phyloP scores from a whole-genome alignment of 73 alveolate genomes.

The Paraurostyla sp. region DNA sequence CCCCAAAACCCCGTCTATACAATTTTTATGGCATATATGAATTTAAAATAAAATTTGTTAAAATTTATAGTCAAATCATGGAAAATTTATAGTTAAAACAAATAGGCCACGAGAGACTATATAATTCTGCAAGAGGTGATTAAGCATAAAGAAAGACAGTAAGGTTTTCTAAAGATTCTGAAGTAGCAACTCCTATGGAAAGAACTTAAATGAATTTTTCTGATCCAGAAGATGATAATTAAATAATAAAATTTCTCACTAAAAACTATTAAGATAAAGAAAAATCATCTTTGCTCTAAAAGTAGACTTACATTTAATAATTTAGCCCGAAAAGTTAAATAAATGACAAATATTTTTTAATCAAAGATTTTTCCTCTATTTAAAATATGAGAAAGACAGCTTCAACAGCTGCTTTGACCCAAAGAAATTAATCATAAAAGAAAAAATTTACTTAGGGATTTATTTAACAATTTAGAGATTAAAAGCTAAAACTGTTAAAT shows the following conservation, averaged over 20 bases:
- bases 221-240: background rate
- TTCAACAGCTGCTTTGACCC: background rate
- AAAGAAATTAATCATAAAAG: background rate
- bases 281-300: background rate
- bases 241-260: background rate
- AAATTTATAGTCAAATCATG: too few species aligned
- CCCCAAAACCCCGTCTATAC: too few species aligned
- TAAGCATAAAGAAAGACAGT: conserved; percentile 8
- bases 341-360: too few species aligned
- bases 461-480: background rate
- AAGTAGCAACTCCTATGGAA: background rate
- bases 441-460: background rate
- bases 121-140: too few species aligned
- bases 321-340: too few species aligned
- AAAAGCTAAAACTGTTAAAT: background rate
- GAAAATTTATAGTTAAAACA: too few species aligned
- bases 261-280: background rate
- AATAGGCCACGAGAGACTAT: too few species aligned
- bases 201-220: background rate
- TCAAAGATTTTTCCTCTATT: too few species aligned
- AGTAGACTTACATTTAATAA: background rate
- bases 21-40: too few species aligned
- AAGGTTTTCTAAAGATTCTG: background rate
- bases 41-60: too few species aligned
- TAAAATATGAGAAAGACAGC: background rate